These are phyloP conservation scores for Fusarium subglutinans DNA, from an alignment of 2,329 filamentous ascomycete species.

Conservation along the genomic window DNA sequence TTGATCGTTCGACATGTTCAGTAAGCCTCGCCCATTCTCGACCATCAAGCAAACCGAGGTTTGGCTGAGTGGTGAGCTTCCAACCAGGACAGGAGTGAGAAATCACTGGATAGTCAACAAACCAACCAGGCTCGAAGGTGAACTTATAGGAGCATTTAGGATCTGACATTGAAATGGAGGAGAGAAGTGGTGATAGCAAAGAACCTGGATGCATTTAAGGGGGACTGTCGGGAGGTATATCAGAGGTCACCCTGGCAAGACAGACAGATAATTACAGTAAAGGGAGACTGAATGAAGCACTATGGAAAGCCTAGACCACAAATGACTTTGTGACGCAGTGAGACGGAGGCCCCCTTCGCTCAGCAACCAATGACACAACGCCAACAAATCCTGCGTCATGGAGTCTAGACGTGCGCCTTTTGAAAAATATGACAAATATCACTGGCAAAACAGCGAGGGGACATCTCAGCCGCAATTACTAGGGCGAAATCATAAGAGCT, in stretches of 20 bases:
- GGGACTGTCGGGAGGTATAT: not conserved
- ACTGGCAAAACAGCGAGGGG: not conserved
- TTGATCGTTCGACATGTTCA: not conserved
- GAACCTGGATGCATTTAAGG: not conserved
- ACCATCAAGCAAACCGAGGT: not conserved
- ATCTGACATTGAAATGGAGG: not conserved
- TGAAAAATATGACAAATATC: no score
- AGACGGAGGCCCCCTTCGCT: not conserved
- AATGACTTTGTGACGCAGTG: not conserved
- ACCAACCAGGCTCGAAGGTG: not conserved
- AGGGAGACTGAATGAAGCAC: not conserved
- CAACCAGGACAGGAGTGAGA: not conserved
- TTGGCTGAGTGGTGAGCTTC: not conserved
- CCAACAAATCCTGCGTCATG: not conserved
- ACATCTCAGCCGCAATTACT: not conserved
- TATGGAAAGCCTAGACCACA: no score
- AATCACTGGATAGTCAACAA: not conserved
- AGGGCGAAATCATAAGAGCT: not conserved
- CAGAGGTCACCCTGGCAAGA: not conserved
- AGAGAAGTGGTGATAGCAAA: not conserved
- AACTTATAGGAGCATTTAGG: not conserved
- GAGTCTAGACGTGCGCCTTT: no score
- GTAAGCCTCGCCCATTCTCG: not conserved
- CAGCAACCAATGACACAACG: not conserved
- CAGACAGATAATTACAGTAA: not conserved